Evolutionary conservation across 495 filamentous ascomycete genomes (phyloP), one percentile per base, ranked within the genome.

Genomic region (Pyrenula aspistea): DNA sequence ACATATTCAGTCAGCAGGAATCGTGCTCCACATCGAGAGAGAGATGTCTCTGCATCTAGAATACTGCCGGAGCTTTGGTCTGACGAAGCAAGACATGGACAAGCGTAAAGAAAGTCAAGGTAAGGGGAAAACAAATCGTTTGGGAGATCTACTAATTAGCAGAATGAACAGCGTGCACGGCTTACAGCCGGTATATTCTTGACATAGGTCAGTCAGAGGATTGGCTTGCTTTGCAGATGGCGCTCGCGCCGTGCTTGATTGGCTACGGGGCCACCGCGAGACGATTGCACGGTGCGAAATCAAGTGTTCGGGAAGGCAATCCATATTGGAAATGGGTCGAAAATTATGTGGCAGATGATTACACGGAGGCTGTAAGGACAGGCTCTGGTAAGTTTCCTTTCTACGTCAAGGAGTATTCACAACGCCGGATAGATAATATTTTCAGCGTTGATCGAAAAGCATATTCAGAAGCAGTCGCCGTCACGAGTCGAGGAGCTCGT

Each of bases 291-390:
- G 68, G 71, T 11, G 77, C 85, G 55, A 65, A 75, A 12, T 65
- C 72, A 19, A 57, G 56, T 1, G 69, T 67, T n/a, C 66, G 68
- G 51, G 75, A 85, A 51, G 84, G 79, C 1, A 95, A 94, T 66
- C 71, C 70, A n/a, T 96, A 91, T 71, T 91, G 84, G 84, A 79
- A 84, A 53, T 96, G 91, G 91, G 87, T 96, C 51, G 70, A 89
- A 66, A 92, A 86, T 59, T 95, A 95, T 68, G 80, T 85, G 12
- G 84, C 81, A 2, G 83, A 87, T 15, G 87, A 93, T 65, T 95
- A 91, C 60, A 67, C 71, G 2, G 73, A 84, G 51, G 85, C 88
- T 10, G 83, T 92, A 42, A 72, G 69, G 56, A 71, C 79, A 1
- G 87, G 87, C 49, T 81, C 76, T 53, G 83, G 89, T 88, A 67